Evolutionary conservation across 257 asterid species (phyloP).

Genomic region (Coffea eugenioides): DNA sequence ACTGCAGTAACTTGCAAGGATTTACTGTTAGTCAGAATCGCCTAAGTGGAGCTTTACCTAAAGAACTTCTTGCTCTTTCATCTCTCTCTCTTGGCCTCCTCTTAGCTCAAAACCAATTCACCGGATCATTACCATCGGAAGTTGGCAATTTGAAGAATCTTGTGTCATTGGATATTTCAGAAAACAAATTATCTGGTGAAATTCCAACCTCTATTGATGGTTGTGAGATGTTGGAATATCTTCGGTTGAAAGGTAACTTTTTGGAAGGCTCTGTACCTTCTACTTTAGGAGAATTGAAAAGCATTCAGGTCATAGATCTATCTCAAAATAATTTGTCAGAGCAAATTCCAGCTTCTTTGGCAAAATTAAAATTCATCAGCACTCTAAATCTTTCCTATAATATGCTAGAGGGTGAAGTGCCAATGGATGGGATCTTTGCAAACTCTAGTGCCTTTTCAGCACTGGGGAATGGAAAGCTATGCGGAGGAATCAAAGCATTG

Average conservation of each 20-base stretch:
- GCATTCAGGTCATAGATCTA: constrained; percentile 27
- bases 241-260: constrained; percentile 20
- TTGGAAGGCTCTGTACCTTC: constrained; percentile 29
- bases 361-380: constrained; percentile 16
- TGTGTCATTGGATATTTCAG: constrained; percentile 19
- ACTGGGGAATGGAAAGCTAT: constrained; percentile 24
- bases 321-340: constrained; percentile 32
- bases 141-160: constrained; percentile 25
- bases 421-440: constrained; percentile 25
- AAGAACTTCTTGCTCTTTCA: constrained; percentile 17
- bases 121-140: constrained; percentile 31
- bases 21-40: background rate
- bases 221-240: constrained; percentile 25
- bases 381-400: constrained; percentile 33
- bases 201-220: constrained; percentile 26
- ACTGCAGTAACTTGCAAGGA: constrained; percentile 16
- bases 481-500: constrained; percentile 26
- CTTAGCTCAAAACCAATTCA: constrained; percentile 20
- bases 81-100: constrained; percentile 13
- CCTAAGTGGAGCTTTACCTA: constrained; percentile 17
- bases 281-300: constrained; percentile 23
- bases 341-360: constrained; percentile 25
- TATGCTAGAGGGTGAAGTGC: constrained; percentile 33
- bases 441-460: constrained; percentile 22
- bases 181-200: constrained; percentile 29